Base-by-base conservation (phyloP, 2,329 filamentous ascomycete species). In the Daldinia sp. region DNA sequence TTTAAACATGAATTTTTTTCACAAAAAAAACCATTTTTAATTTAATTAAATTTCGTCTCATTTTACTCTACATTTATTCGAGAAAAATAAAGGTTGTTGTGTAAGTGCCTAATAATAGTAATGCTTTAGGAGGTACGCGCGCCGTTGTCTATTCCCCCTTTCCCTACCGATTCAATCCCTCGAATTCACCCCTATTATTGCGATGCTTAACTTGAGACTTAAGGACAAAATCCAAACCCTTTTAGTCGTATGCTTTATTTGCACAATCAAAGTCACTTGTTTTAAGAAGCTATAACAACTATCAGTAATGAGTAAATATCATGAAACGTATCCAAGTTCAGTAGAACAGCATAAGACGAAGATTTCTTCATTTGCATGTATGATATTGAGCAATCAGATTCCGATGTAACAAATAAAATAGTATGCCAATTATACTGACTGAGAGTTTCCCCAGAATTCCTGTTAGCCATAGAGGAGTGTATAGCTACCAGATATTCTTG, bases 361-460 rank as follows among this genome's bases (percentile, higher is more conserved):
- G 19, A 4, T 43, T 11, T 21, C 21, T 23, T 15, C 3, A 27
- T 45, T 25, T 27, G n/a, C 19, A n/a, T 30, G 10, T 47, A 21
- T n/a, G 13, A 50, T 34, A 9, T 19, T 41, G 27, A 29, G 23
- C 2, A 47, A 47, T 29, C 43, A 47, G 15, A 13, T 15, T 13
- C n/a, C 17, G 23, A 30, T n/a, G 23, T 9, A 8, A 27, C 19
- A 9, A 19, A 29, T 17, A 17, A 11, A n/a, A 47, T 27, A 25
- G 30, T 21, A 1, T 13, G 50, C 54, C 32, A 21, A 58, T 55
- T 55, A 43, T 50, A 43, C 39, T 27, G n/a, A 19, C 43, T 30
- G 4, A 19, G 11, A 13, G 9, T 7, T 21, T 45, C 4, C 4
- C 15, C 10, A 9, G 15, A 4, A 45, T 19, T 21, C 10, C 3